A percentile compares a stretch with the other conserved stretches of the same genome.
These are phyloP conservation scores for Sclerospora graminicola DNA, from an alignment of 352 stramenopile genomes.

Conservation along the genomic window DNA sequence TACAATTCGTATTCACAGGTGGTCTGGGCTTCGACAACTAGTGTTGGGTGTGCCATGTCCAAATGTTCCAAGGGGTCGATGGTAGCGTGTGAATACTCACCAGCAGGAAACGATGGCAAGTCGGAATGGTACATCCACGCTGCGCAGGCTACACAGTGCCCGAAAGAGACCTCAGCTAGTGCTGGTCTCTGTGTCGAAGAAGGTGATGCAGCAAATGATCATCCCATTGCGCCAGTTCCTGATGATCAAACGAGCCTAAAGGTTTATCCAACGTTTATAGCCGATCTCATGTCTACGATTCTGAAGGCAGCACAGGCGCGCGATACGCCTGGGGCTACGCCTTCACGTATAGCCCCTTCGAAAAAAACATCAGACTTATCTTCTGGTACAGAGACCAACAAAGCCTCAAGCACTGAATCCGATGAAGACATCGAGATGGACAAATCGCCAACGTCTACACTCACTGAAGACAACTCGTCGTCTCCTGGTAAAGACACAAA, in stretches of 20 bases:
- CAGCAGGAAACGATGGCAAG: slow-evolving; percentile 40
- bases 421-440: not conserved
- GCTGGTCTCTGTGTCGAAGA: slow-evolving; percentile 41
- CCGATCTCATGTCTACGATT: slow-evolving; percentile 39
- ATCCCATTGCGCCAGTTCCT: slow-evolving; percentile 47
- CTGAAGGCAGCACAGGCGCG: slow-evolving; percentile 20
- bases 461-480: too few relatives aligned
- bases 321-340: slow-evolving; percentile 6
- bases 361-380: slow-evolving; percentile 1
- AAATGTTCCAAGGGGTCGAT: slow-evolving; percentile 28
- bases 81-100: slow-evolving; percentile 57
- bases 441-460: slow-evolving; percentile 1
- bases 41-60: slow-evolving; percentile 52
- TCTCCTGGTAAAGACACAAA: too few relatives aligned
- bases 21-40: slow-evolving; percentile 50
- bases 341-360: not conserved
- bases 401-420: slow-evolving; percentile 1
- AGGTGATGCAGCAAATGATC: slow-evolving; percentile 41
- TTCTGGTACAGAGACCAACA: slow-evolving; percentile 2
- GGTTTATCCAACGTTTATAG: slow-evolving; percentile 40
- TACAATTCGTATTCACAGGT: slow-evolving; percentile 75
- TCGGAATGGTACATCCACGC: slow-evolving; percentile 51
- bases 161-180: slow-evolving; percentile 26
- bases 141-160: slow-evolving; percentile 33
- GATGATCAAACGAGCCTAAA: slow-evolving; percentile 37